Percentiles rank a stretch among this genome's conserved stretches.
These are phyloP conservation scores for Pichia sp. DNA, from an alignment of 1,139 yeast species.

Conservation along the genomic window DNA sequence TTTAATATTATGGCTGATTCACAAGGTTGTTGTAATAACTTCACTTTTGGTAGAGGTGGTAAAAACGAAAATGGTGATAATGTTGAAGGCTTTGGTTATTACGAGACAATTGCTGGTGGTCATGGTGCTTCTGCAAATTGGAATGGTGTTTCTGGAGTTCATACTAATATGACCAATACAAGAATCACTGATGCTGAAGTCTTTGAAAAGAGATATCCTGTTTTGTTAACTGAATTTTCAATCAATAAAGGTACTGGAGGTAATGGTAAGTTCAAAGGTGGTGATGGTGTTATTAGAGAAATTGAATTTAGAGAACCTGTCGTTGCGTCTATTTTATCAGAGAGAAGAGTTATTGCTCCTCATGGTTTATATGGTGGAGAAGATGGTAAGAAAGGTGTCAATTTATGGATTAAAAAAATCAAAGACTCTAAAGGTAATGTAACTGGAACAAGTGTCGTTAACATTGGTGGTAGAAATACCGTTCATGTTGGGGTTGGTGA, in stretches of 20 bases:
- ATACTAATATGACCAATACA: slow-evolving; percentile 40
- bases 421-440: slow-evolving; percentile 14
- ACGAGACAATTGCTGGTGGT: slow-evolving; percentile 34
- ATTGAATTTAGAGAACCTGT: slow-evolving; percentile 30
- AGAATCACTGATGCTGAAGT: slow-evolving; percentile 35
- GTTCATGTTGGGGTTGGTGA: slow-evolving; percentile 36
- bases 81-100: slow-evolving; percentile 38
- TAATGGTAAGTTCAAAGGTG: slow-evolving; percentile 29
- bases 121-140: slow-evolving; percentile 1
- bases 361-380: slow-evolving; percentile 34
- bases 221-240: slow-evolving; percentile 30
- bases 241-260: slow-evolving; percentile 29
- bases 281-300: slow-evolving; percentile 34
- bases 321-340: slow-evolving; percentile 31
- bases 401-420: slow-evolving; percentile 31
- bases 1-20: slow-evolving; percentile 39
- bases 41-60: slow-evolving; percentile 41
- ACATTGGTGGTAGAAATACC: slow-evolving; percentile 19
- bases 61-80: slow-evolving; percentile 24
- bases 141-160: slow-evolving; percentile 36
- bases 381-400: slow-evolving; percentile 35
- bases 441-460: slow-evolving; percentile 16
- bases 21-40: slow-evolving; percentile 39
- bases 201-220: slow-evolving; percentile 34
- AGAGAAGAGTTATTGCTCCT: slow-evolving; percentile 33